phyloP scores from a whole-genome alignment of 805 yeast genomes.

The Saccharomycopsis amapae region DNA sequence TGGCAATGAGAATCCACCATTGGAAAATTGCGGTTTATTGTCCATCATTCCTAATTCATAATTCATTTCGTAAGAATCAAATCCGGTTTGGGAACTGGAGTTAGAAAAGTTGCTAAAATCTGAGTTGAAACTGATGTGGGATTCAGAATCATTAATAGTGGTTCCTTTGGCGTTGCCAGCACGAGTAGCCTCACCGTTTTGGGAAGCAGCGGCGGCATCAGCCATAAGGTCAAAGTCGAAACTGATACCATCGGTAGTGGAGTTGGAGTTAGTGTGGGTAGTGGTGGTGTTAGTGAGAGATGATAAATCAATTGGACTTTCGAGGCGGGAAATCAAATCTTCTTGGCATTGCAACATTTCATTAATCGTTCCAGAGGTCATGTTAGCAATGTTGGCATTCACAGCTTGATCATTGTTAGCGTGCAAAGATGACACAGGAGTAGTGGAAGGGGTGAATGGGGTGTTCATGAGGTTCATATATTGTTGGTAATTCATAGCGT shows the following conservation, averaged over 20 bases:
- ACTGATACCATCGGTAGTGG: not conserved
- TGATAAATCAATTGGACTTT: slow-evolving; percentile 20
- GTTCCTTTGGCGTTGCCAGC: not conserved
- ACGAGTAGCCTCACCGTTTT: not conserved
- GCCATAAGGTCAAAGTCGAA: not conserved
- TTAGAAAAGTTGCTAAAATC: slow-evolving; percentile 8
- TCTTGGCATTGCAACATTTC: slow-evolving; percentile 19
- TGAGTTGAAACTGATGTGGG: slow-evolving; percentile 8
- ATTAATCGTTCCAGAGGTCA: too few species aligned
- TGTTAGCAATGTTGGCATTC: too few species aligned
- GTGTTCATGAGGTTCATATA: too few species aligned
- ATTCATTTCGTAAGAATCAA: not conserved
- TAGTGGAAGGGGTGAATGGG: slow-evolving; percentile 1
- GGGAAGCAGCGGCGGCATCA: not conserved
- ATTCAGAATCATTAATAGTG: slow-evolving; percentile 2
- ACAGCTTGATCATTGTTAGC: too few species aligned
- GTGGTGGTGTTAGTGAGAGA: not conserved
- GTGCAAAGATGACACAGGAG: not conserved
- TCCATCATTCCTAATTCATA: not conserved
- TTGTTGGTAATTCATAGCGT: too few species aligned
- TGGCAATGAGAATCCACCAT: not conserved
- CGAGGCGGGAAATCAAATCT: slow-evolving; percentile 18
- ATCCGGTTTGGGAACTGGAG: not conserved
- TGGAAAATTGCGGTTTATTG: not conserved
- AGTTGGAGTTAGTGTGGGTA: not conserved